These are phyloP conservation scores for Kwoniella sp. DNA, from an alignment of 768 basidiomycete genomes.

Conservation along the genomic window DNA sequence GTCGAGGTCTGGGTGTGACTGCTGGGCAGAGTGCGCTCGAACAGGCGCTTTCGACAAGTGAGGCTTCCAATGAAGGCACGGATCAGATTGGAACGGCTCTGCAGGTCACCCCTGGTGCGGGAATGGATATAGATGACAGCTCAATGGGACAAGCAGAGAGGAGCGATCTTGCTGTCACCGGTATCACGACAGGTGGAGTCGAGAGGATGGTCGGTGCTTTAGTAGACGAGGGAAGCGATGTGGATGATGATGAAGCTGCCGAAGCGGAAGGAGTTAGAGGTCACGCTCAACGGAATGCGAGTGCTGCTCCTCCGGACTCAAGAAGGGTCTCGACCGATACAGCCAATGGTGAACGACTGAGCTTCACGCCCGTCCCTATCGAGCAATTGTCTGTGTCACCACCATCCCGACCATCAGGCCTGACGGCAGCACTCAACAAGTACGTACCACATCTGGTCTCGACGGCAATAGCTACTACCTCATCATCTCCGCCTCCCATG, in stretches of 20 bases:
- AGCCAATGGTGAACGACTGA: slow-evolving; percentile 11
- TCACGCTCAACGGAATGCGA: slow-evolving; percentile 7
- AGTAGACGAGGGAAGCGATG: slow-evolving; percentile 50
- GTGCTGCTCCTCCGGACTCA: slow-evolving; percentile 4
- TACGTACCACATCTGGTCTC: slow-evolving; percentile 56
- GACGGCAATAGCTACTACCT: slow-evolving; percentile 6
- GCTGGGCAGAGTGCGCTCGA: slow-evolving; percentile 23
- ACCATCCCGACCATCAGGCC: slow-evolving; percentile 60
- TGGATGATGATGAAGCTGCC: slow-evolving; percentile 44
- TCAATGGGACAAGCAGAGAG: slow-evolving; percentile 30
- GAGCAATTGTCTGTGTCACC: background rate
- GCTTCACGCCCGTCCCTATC: slow-evolving; percentile 33
- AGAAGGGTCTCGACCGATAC: slow-evolving; percentile 18
- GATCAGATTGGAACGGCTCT: slow-evolving; percentile 2
- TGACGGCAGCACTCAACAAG: slow-evolving; percentile 74
- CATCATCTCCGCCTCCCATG: slow-evolving; percentile 56
- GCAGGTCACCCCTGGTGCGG: background rate
- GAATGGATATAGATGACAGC: slow-evolving; percentile 18
- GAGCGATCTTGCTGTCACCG: slow-evolving; percentile 26
- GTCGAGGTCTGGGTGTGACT: slow-evolving; percentile 28
- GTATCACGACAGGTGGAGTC: slow-evolving; percentile 18
- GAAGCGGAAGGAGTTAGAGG: slow-evolving; percentile 14
- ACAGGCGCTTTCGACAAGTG: slow-evolving; percentile 30
- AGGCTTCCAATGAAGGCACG: slow-evolving; percentile 29
- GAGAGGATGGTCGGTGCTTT: slow-evolving; percentile 27